These are phyloP conservation scores for Kwoniella dendrophila DNA, from an alignment of 768 basidiomycete genomes.

Conservation along the genomic window DNA sequence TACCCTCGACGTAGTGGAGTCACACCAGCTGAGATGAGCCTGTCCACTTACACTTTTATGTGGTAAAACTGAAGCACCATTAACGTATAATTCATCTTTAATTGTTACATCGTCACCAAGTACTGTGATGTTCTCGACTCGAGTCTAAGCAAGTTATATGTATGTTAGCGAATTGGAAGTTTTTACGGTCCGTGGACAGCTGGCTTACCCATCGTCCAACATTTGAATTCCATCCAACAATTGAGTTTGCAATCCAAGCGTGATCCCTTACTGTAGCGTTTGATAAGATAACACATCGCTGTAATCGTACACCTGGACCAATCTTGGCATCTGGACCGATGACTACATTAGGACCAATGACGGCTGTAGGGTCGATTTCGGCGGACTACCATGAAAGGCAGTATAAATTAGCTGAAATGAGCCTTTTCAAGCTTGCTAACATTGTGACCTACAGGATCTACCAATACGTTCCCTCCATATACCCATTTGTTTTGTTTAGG, in stretches of 20 bases:
- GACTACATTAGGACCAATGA: conserved; percentile 60
- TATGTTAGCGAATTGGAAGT: not conserved
- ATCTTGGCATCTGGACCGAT: conserved; percentile 59
- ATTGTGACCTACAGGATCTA: conserved; percentile 56
- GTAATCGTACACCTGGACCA: conserved; percentile 59
- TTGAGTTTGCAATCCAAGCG: conserved; percentile 59
- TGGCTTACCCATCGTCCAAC: conserved; percentile 57
- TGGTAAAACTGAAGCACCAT: conserved; percentile 58
- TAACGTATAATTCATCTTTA: conserved; percentile 60
- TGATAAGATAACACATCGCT: conserved; percentile 60
- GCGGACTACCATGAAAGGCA: conserved; percentile 36
- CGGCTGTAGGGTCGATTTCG: conserved; percentile 56
- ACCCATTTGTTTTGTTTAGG: conserved; percentile 58
- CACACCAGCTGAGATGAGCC: not conserved
- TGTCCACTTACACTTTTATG: conserved; percentile 55
- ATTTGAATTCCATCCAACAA: conserved; percentile 59
- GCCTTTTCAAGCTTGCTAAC: too few relatives aligned
- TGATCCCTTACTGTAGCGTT: conserved; percentile 59
- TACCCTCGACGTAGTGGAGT: not conserved
- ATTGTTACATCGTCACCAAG: conserved; percentile 60
- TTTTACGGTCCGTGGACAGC: not conserved
- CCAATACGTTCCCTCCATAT: conserved; percentile 59
- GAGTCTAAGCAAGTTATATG: conserved; percentile 28
- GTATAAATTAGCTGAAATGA: conserved; percentile 7
- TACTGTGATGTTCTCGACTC: conserved; percentile 58